Evolutionary conservation across 2,329 filamentous ascomycete species (phyloP), one percentile per base, ranked within the genome.

Genomic region (Nemania sp.): DNA sequence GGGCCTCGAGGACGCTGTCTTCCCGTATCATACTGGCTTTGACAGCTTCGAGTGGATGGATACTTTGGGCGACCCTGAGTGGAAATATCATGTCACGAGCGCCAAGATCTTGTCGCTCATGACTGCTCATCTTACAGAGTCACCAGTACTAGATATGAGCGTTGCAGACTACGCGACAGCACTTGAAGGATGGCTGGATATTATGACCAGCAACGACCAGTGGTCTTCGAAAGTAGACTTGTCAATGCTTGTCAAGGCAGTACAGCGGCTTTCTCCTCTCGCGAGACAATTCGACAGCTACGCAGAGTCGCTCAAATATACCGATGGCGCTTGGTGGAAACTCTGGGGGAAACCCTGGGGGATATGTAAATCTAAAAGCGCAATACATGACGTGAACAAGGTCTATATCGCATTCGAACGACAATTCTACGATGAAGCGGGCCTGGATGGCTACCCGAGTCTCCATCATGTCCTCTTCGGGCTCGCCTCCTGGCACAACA

Each of bases 1-100:
- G 5, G 47, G 34, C 3, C 14, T 42, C 17, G 47, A 23, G 12
- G 14, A 49, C 24, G 36, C 14, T 11, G 47, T 49, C 34, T 49
- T 49, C 47, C 47, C 47, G 34, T 49, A 49, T 20, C 47, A 49
- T 42, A 49, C 47, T 6, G 47, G 47, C 36, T 49, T 49, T 37
- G 47, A 49, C 23, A 49, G n/a, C 20, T 42, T 49, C 19, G 37
- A 49, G 6, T 49, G 47, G 47, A 49, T 49, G 47, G 39, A 49
- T 41, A 36, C 17, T 15, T 11, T 49, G 6, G 47, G 47, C 24
- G 47, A 49, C 14, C 47, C 47, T 31, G 47, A 33, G 34, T 49
- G 47, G 47, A 26, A 49, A 34, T 31, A 49, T 30, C 47, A 49
- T 15, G 17, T 49, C 47, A 36, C 47, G 4, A 49, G 31, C 23